These are phyloP conservation scores for Ziziphus jujuba DNA, from an alignment of 306 rosid species.

Conservation along the genomic window DNA sequence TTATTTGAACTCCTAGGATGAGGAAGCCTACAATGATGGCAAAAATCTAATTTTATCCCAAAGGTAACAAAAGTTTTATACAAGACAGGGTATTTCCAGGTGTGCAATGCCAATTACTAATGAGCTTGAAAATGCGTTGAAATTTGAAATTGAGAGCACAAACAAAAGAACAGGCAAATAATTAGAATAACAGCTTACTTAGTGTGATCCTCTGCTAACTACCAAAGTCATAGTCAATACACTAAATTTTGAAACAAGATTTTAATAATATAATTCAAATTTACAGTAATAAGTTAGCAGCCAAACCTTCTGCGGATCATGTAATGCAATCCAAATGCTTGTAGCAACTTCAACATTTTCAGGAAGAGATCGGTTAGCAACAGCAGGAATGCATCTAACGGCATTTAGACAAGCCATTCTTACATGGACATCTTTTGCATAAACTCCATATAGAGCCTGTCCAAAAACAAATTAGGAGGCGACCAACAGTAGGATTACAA, in stretches of 20 bases:
- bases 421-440: conserved; percentile 90
- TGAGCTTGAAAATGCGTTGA: no score
- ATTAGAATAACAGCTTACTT: not conserved
- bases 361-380: conserved; percentile 69
- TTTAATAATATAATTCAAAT: not conserved
- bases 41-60: no score
- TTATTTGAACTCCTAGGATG: no score
- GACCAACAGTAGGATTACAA: conserved; percentile 14
- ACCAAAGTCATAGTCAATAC: not conserved
- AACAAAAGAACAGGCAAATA: no score
- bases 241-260: not conserved
- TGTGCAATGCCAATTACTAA: not conserved
- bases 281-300: conserved; percentile 1
- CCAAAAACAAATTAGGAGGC: conserved; percentile 23
- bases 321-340: conserved; percentile 91
- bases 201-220: not conserved
- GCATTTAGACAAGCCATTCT: conserved; percentile 93
- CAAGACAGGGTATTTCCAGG: not conserved
- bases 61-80: no score
- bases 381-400: conserved; percentile 85
- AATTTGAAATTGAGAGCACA: no score
- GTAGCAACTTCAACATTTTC: conserved; percentile 77
- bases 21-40: no score
- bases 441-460: conserved; percentile 93
- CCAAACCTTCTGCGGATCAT: conserved; percentile 92